phyloP scores from a whole-genome alignment of 768 basidiomycete genomes.

The Rhizopogon sp. region DNA sequence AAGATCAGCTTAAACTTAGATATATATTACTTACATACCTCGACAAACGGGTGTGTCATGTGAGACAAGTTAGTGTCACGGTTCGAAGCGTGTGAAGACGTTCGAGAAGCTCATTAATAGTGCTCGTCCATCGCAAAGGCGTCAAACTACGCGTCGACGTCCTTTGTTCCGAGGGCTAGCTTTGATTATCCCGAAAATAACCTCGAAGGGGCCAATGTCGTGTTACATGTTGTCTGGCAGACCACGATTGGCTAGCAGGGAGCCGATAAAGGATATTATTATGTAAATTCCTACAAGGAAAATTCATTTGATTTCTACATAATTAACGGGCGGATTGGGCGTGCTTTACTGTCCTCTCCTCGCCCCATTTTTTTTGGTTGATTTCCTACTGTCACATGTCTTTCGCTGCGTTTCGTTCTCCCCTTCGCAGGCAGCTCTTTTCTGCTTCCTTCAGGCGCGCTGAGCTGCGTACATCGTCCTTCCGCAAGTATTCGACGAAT shows the following conservation, averaged over 20 bases:
- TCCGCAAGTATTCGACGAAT: constrained; percentile 58
- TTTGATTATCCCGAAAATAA: too few species aligned
- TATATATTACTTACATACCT: too few species aligned
- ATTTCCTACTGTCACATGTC: constrained; percentile 41
- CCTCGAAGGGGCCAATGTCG: neutral
- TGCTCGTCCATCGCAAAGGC: constrained; percentile 6
- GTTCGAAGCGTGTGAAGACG: constrained; percentile 3
- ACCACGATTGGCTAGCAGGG: neutral
- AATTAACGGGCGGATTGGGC: neutral
- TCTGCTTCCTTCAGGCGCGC: constrained; percentile 22
- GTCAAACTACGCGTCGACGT: too few species aligned
- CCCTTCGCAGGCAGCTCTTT: constrained; percentile 41
- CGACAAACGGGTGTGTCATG: neutral
- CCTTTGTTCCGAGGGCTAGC: neutral
- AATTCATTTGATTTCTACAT: neutral
- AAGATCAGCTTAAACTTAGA: constrained; percentile 1
- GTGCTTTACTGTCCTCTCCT: neutral
- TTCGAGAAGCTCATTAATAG: constrained; percentile 2
- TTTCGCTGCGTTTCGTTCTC: constrained; percentile 45
- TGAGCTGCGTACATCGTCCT: constrained; percentile 34
- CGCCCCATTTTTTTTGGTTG: neutral
- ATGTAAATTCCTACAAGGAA: constrained; percentile 2
- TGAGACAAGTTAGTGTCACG: neutral
- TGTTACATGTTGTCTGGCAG: neutral
- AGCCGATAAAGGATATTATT: constrained; percentile 1